A percentile compares a stretch with the other conserved stretches of the same genome.
phyloP scores from a whole-genome alignment of 345 rosid genomes.

The Jatropha curcas region DNA sequence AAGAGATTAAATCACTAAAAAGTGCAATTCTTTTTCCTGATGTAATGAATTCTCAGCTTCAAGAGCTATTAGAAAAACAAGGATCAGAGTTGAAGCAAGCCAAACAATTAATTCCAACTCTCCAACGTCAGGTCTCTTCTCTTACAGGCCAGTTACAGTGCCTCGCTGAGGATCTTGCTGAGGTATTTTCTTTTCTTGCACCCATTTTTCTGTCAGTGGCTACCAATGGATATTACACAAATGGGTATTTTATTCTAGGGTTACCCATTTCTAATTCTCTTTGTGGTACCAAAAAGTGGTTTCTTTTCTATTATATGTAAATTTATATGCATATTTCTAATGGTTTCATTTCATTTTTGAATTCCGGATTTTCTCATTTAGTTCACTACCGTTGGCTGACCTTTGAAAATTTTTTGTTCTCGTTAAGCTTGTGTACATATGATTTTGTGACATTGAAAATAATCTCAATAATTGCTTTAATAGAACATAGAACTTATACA shows the following conservation, averaged over 20 bases:
- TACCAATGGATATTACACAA: too few relatives aligned
- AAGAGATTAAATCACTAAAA: slow-evolving; percentile 79
- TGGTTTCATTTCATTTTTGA: background rate
- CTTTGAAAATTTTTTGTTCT: background rate
- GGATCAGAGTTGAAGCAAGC: slow-evolving; percentile 80
- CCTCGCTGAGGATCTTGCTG: slow-evolving; percentile 77
- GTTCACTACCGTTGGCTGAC: background rate
- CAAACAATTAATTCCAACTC: slow-evolving; percentile 68
- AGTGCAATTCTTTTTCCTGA: slow-evolving; percentile 79
- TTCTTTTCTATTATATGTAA: too few relatives aligned
- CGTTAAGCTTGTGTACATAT: background rate
- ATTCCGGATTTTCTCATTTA: background rate
- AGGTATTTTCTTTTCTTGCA: slow-evolving; percentile 38
- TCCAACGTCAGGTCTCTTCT: slow-evolving; percentile 82
- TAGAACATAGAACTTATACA: background rate
- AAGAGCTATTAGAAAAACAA: slow-evolving; percentile 52
- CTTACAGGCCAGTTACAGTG: slow-evolving; percentile 84
- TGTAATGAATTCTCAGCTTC: slow-evolving; percentile 53
- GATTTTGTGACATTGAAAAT: too few relatives aligned
- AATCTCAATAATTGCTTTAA: background rate
- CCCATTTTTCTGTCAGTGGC: background rate
- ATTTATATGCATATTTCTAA: background rate
- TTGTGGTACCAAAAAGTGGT: too few relatives aligned
- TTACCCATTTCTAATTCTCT: too few relatives aligned
- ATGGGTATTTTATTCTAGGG: too few relatives aligned